Evolutionary conservation across 352 stramenopile species (phyloP).

Genomic region (Phytophthora boehmeriae): DNA sequence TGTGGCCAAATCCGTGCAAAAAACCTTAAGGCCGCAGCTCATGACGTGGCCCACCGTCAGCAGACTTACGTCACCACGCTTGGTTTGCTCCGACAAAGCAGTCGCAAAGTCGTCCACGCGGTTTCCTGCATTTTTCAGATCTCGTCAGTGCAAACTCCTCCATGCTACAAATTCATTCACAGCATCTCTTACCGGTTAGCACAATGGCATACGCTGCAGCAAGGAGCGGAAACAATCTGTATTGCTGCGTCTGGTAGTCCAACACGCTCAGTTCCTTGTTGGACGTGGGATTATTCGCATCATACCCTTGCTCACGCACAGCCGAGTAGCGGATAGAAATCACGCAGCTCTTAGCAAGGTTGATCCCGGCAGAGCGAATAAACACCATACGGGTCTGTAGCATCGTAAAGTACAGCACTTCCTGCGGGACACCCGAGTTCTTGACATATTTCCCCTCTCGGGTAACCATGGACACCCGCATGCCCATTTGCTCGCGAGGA

Average conservation of each 20-base stretch:
- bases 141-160: constrained; percentile 42
- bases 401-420: constrained; percentile 85
- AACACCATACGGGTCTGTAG: constrained; percentile 79
- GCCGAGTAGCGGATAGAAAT: constrained; percentile 95
- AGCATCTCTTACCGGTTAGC: constrained; percentile 64
- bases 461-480: constrained; percentile 61
- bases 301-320: constrained; percentile 89
- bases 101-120: constrained; percentile 44
- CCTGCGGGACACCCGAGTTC: constrained; percentile 49
- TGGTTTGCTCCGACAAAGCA: constrained; percentile 36
- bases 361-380: constrained; percentile 49
- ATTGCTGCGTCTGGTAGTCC: constrained; percentile 96
- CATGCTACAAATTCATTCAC: constrained; percentile 83
- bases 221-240: constrained; percentile 93
- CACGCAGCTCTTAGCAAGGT: constrained; percentile 88
- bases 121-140: constrained; percentile 16
- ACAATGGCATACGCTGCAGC: constrained; percentile 92
- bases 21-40: constrained; percentile 50
- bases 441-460: constrained; percentile 71
- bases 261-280: constrained; percentile 90
- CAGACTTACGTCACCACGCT: constrained; percentile 34
- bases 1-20: constrained; percentile 35
- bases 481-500: constrained; percentile 72
- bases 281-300: constrained; percentile 52
- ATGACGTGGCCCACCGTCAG: constrained; percentile 48